phyloP scores from a whole-genome alignment of 2,329 filamentous ascomycete species.

The Cordyceps cicadae region DNA sequence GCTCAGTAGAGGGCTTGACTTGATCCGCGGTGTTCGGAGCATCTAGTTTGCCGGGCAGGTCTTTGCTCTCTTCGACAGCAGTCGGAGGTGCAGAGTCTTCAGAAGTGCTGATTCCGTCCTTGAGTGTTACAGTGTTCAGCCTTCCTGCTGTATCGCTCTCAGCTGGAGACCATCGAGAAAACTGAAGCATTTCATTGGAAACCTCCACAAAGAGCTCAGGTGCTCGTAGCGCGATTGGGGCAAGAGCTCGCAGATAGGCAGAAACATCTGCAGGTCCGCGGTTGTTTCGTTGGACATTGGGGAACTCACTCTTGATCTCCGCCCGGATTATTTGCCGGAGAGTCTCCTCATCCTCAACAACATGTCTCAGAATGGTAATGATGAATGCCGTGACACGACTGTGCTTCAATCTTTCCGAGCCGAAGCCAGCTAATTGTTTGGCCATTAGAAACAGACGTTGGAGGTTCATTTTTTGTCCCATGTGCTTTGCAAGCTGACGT shows the following conservation, averaged over 20 bases:
- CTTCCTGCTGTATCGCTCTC: slow-evolving; percentile 24
- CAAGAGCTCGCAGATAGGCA: slow-evolving; percentile 66
- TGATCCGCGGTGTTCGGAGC: slow-evolving; percentile 27
- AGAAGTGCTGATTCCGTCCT: slow-evolving; percentile 24
- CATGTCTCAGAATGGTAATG: slow-evolving; percentile 81
- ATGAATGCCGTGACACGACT: slow-evolving; percentile 52
- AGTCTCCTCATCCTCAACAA: slow-evolving; percentile 88
- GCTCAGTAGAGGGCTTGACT: slow-evolving; percentile 53
- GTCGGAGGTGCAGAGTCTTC: slow-evolving; percentile 12
- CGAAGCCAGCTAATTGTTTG: slow-evolving; percentile 76
- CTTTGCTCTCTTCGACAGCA: slow-evolving; percentile 11
- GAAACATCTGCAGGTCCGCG: slow-evolving; percentile 58
- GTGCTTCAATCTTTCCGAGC: slow-evolving; percentile 62
- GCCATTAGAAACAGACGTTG: slow-evolving; percentile 91
- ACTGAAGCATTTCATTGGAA: slow-evolving; percentile 73
- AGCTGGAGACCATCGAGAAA: slow-evolving; percentile 50
- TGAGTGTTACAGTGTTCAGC: slow-evolving; percentile 32
- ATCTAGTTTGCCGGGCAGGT: slow-evolving; percentile 13
- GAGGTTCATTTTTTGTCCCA: slow-evolving; percentile 83
- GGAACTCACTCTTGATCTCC: slow-evolving; percentile 75
- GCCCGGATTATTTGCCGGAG: slow-evolving; percentile 86
- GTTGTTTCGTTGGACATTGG: slow-evolving; percentile 40
- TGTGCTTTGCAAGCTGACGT: slow-evolving; percentile 61
- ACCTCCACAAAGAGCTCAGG: slow-evolving; percentile 82
- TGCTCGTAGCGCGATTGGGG: slow-evolving; percentile 70